Base-by-base conservation (phyloP, 1,139 yeast species). In the Hemisphaericaspora xylanilytica region DNA sequence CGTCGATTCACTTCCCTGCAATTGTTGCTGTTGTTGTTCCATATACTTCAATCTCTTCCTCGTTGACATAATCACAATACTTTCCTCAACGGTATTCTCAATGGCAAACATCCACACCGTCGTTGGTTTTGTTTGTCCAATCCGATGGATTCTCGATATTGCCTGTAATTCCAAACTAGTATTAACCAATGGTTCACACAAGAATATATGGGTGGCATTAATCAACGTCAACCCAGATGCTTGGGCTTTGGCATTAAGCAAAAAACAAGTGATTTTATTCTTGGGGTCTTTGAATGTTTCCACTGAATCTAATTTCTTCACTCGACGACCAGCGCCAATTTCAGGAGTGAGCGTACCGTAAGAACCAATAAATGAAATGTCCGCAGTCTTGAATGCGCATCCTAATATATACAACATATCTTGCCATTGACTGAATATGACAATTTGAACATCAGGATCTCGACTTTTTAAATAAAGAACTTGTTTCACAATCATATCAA, bases 101-200 rank as follows among this genome's bases (percentile, higher is more conserved):
- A 89, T 84, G 24, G 86, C 81, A 65, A 90, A 88, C 76, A 85
- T 82, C 96, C 97, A 90, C 2, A 92, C 95, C 2, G 81, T 84
- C 0, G 97, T 92, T 13, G 76, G 78, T 30, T 71, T 67, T 3
- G 73, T 76, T 58, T 92, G 98, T 0, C 98, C 98, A 54, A 92
- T 90, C 45, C 98, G 67, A 56, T 90, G 96, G 33, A 92, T 81
- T 48, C 98, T 75, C 32, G 95, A 86, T 40, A 90, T 84, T 0
- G 97, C 97, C 55, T 92, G 98, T 16, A 85, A 59, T 52, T 92
- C 97, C 37, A 89, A 69, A 1, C 95, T 84, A 0, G 89, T 80
- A 53, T 88, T 89, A n/a, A 90, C 83, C 45, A 92, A 70, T 0
- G 97, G 97, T 58, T 92, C 98, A 59, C 96, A 83, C 9, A 89